Conservation (phyloP, 2,329 filamentous ascomycete genomes). For the Hypomyces rosellus region DNA sequence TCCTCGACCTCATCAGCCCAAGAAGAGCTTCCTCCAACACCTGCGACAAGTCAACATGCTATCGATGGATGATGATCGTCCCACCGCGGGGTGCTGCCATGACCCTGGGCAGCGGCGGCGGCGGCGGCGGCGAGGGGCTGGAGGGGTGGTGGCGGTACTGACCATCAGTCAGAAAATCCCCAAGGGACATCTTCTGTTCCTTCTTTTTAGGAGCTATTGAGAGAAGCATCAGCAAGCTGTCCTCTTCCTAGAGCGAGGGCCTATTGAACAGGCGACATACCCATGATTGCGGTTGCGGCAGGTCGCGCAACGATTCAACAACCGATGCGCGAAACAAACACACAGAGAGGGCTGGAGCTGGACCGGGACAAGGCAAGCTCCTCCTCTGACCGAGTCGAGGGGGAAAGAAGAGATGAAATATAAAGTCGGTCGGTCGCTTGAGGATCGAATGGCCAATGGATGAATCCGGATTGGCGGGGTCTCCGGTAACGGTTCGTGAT, state of each 20-base stretch:
- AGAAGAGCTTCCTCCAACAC: slow-evolving; percentile 67
- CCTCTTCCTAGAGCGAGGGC: too few species aligned
- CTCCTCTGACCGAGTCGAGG: slow-evolving; percentile 16
- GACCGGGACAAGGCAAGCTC: slow-evolving; percentile 24
- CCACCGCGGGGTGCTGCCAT: slow-evolving; percentile 17
- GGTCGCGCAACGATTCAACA: slow-evolving; percentile 40
- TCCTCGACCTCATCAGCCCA: slow-evolving; percentile 99
- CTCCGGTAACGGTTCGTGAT: slow-evolving; percentile 17
- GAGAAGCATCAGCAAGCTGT: slow-evolving; percentile 13
- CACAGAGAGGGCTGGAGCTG: not conserved
- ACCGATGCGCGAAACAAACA: slow-evolving; percentile 32
- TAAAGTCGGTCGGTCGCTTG: slow-evolving; percentile 5
- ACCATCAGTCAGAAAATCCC: slow-evolving; percentile 94
- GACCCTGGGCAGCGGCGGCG: slow-evolving; percentile 18
- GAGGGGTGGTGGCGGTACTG: slow-evolving; percentile 35
- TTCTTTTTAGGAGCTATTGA: slow-evolving; percentile 80
- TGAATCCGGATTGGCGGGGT: slow-evolving; percentile 15
- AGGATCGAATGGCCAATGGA: slow-evolving; percentile 8
- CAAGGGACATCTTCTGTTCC: slow-evolving; percentile 96
- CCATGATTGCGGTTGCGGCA: slow-evolving; percentile 54
- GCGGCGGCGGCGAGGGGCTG: slow-evolving; percentile 20
- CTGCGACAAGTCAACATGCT: slow-evolving; percentile 27
- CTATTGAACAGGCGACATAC: slow-evolving; percentile 33
- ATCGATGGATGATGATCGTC: slow-evolving; percentile 22
- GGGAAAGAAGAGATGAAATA: slow-evolving; percentile 9